Percentiles rank a stretch among this genome's conserved stretches.
These are phyloP conservation scores for Xerocomus minutiporus DNA, from an alignment of 1,284 basidiomycete genomes.

Conservation along the genomic window DNA sequence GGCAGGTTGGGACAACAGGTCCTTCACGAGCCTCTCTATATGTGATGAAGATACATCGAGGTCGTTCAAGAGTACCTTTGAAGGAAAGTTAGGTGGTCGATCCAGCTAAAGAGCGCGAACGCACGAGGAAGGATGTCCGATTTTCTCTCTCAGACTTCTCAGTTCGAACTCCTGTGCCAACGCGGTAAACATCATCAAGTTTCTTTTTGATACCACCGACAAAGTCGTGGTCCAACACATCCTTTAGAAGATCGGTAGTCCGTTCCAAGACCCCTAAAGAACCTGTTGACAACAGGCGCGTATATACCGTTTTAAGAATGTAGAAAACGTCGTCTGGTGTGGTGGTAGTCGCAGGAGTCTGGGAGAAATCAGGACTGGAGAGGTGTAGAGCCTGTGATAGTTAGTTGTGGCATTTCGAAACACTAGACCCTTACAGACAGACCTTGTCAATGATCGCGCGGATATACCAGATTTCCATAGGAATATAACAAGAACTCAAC, in stretches of 20 bases:
- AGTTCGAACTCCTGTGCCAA: slow-evolving; percentile 45
- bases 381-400: slow-evolving; percentile 61
- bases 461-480: slow-evolving; percentile 90
- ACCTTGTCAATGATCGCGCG: slow-evolving; percentile 88
- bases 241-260: slow-evolving; percentile 60
- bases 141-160: slow-evolving; percentile 79
- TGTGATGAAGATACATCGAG: slow-evolving; percentile 84
- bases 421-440: slow-evolving; percentile 5
- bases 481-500: slow-evolving; percentile 74
- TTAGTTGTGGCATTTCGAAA: slow-evolving; percentile 3
- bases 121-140: slow-evolving; percentile 73
- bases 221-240: slow-evolving; percentile 79
- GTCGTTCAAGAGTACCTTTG: slow-evolving; percentile 82
- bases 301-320: slow-evolving; percentile 79
- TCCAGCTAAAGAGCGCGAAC: slow-evolving; percentile 29
- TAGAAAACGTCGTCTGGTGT: slow-evolving; percentile 94
- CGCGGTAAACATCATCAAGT: slow-evolving; percentile 83
- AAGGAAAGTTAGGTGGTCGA: slow-evolving; percentile 4
- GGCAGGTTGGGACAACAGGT: slow-evolving; percentile 53
- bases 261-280: slow-evolving; percentile 55
- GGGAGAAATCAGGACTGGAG: slow-evolving; percentile 63
- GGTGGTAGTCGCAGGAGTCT: slow-evolving; percentile 58
- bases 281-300: slow-evolving; percentile 72
- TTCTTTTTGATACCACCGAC: slow-evolving; percentile 73
- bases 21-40: slow-evolving; percentile 74